These are phyloP conservation scores for Firmiana major DNA, from an alignment of 345 rosid genomes.

Conservation along the genomic window DNA sequence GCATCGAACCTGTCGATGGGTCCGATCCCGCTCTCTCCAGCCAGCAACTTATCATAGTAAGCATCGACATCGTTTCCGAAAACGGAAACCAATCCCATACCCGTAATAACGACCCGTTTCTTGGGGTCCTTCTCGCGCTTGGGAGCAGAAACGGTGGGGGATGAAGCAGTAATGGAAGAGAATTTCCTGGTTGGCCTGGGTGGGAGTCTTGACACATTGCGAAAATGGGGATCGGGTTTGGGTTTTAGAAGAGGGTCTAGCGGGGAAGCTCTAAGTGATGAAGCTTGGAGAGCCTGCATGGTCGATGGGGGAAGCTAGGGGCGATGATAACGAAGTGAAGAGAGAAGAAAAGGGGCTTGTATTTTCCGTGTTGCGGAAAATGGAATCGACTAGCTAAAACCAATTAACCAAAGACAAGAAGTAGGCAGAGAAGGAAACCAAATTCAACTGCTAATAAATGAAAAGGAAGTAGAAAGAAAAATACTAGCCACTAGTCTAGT, in stretches of 20 bases:
- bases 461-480: background rate
- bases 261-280: slow-evolving; percentile 59
- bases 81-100: slow-evolving; percentile 93
- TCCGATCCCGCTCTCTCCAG: slow-evolving; percentile 91
- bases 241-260: slow-evolving; percentile 40
- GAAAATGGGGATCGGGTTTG: slow-evolving; percentile 19
- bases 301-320: slow-evolving; percentile 19
- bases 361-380: slow-evolving; percentile 13
- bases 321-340: slow-evolving; percentile 33
- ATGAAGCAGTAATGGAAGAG: slow-evolving; percentile 47
- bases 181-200: slow-evolving; percentile 29
- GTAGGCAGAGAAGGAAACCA: slow-evolving; percentile 20
- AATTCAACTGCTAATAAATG: background rate
- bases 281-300: slow-evolving; percentile 74
- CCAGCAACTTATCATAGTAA: slow-evolving; percentile 75
- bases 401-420: background rate
- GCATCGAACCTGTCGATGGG: slow-evolving; percentile 92
- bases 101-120: slow-evolving; percentile 93
- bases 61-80: slow-evolving; percentile 87
- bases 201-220: slow-evolving; percentile 28
- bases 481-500: background rate
- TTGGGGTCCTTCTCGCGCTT: slow-evolving; percentile 93
- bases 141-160: slow-evolving; percentile 60
- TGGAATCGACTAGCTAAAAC: slow-evolving; percentile 13
- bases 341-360: background rate